Evolutionary conservation across 1,139 yeast species (phyloP).

Genomic region (Fermentozyma sake): DNA sequence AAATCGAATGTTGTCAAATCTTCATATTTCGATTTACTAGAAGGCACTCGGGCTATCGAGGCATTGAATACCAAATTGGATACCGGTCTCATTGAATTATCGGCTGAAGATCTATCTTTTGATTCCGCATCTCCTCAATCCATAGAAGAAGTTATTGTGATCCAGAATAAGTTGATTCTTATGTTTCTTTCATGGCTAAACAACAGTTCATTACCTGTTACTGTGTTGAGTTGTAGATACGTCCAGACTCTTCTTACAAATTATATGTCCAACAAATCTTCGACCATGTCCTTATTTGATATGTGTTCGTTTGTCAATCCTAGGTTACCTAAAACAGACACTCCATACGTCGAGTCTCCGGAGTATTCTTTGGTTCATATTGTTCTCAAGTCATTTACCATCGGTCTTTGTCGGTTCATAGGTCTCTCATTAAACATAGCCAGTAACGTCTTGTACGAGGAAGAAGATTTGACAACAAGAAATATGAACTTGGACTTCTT

Average conservation of each 20-base stretch:
- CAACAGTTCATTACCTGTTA: conserved; percentile 57
- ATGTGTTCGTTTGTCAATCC: conserved; percentile 8
- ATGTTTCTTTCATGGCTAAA: conserved; percentile 57
- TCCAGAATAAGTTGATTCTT: conserved; percentile 40
- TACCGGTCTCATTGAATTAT: conserved; percentile 50
- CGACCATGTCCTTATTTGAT: conserved; percentile 3
- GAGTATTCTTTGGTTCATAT: conserved; percentile 36
- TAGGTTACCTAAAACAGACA: conserved; percentile 5
- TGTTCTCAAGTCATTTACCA: conserved; percentile 42
- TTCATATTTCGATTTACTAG: conserved; percentile 53
- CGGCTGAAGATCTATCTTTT: conserved; percentile 35
- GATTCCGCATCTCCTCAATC: conserved; percentile 31
- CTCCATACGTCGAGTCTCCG: conserved; percentile 1
- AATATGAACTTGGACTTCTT: conserved; percentile 48
- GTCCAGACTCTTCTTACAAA: conserved; percentile 51
- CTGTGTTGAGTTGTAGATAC: conserved; percentile 62
- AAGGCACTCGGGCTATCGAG: conserved; percentile 75
- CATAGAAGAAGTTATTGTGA: conserved; percentile 36
- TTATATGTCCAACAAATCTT: conserved; percentile 1
- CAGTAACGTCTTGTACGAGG: conserved; percentile 64
- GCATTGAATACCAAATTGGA: conserved; percentile 59
- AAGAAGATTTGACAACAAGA: conserved; percentile 69
- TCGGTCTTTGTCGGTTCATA: conserved; percentile 51
- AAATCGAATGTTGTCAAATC: conserved; percentile 47
- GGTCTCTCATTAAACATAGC: conserved; percentile 47